Conservation (phyloP, 805 yeast genomes). For the Blastobotrys attinorum region DNA sequence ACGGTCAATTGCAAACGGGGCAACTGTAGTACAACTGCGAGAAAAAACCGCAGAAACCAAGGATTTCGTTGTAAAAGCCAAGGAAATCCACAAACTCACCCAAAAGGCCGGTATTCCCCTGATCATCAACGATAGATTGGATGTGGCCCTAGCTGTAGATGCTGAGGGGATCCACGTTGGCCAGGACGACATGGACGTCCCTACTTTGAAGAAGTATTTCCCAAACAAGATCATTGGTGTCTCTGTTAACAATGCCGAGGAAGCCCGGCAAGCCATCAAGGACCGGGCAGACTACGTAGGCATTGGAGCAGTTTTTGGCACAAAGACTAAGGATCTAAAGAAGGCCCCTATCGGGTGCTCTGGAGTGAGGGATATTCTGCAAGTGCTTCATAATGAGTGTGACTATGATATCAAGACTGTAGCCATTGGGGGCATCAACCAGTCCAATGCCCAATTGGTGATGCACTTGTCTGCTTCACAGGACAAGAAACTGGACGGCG, state of each 20-base stretch:
- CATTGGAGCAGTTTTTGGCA: constrained; percentile 69
- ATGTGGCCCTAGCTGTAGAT: constrained; percentile 80
- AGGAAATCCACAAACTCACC: constrained; percentile 54
- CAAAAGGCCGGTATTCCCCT: constrained; percentile 56
- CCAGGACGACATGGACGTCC: constrained; percentile 72
- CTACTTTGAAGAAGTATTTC: constrained; percentile 44
- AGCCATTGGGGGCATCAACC: constrained; percentile 74
- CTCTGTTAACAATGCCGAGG: constrained; percentile 54
- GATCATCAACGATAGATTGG: constrained; percentile 79
- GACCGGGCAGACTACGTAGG: constrained; percentile 73
- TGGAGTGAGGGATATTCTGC: constrained; percentile 51
- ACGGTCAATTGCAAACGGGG: constrained; percentile 61
- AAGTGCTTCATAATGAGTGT: constrained; percentile 34
- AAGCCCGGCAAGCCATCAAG: constrained; percentile 42
- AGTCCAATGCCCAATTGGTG: constrained; percentile 51
- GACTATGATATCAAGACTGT: constrained; percentile 46
- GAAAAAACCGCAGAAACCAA: constrained; percentile 68
- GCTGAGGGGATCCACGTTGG: constrained; percentile 94
- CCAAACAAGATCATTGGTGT: constrained; percentile 81
- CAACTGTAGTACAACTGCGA: constrained; percentile 72
- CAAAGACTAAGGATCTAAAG: constrained; percentile 58
- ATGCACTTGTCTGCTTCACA: constrained; percentile 42
- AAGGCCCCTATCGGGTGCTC: constrained; percentile 58
- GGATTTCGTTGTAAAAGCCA: constrained; percentile 57
- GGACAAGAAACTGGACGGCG: constrained; percentile 54